Evolutionary conservation across 179 eudicot genomes (phyloP).

Genomic region (Sideroxylon spinosum): DNA sequence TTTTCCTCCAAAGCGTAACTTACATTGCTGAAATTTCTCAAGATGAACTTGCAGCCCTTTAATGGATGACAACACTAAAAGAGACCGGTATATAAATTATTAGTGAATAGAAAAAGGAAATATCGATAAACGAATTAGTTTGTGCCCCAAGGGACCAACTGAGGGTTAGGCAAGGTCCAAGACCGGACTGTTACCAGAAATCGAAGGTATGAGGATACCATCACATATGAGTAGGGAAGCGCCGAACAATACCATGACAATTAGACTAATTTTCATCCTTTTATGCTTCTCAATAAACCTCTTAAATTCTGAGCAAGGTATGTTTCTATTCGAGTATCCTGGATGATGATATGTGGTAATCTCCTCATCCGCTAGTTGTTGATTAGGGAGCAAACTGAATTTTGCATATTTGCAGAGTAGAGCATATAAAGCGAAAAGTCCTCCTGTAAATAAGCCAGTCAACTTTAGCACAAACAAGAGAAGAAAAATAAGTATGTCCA

Average conservation of each 20-base stretch:
- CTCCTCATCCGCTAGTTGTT: conserved; percentile 51
- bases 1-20: conserved; percentile 13
- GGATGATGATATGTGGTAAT: conserved; percentile 39
- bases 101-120: neutral
- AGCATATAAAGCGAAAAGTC: conserved; percentile 50
- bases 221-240: conserved; percentile 44
- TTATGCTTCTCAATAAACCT: conserved; percentile 37
- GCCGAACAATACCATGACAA: conserved; percentile 39
- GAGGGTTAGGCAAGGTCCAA: neutral
- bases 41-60: conserved; percentile 39
- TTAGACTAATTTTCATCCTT: conserved; percentile 32
- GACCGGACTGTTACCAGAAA: conserved; percentile 33
- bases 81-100: conserved; percentile 4
- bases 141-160: neutral
- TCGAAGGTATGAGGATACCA: conserved; percentile 46
- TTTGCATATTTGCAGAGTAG: conserved; percentile 47
- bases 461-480: neutral
- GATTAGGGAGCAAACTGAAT: conserved; percentile 42
- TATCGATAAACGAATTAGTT: neutral
- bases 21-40: conserved; percentile 27
- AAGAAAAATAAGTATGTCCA: neutral
- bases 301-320: conserved; percentile 24
- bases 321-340: conserved; percentile 27
- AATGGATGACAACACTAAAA: conserved; percentile 46
- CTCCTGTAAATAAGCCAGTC: conserved; percentile 34